phyloP scores from a whole-genome alignment of 2,329 filamentous ascomycete genomes.

The Colletotrichum filicis region DNA sequence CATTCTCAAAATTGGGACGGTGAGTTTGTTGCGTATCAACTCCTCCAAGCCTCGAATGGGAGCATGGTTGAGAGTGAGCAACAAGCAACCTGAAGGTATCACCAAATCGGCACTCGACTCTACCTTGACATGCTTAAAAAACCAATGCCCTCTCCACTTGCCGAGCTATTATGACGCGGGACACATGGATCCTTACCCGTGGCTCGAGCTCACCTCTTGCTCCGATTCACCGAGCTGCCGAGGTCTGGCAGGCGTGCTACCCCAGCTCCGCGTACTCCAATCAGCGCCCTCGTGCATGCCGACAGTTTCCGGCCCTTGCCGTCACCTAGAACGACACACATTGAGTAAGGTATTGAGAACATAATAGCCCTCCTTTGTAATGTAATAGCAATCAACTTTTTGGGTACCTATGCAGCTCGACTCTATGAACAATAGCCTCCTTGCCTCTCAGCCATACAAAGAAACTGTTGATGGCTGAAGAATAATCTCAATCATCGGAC shows the following conservation, averaged over 20 bases:
- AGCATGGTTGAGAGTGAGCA: neutral
- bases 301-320: slow-evolving; percentile 26
- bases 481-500: neutral
- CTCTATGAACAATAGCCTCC: slow-evolving; percentile 16
- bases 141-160: neutral
- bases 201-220: neutral
- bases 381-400: slow-evolving; percentile 28
- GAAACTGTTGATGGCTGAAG: neutral
- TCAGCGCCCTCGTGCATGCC: slow-evolving; percentile 18
- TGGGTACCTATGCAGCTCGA: slow-evolving; percentile 15
- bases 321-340: neutral
- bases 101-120: neutral
- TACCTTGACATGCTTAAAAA: neutral
- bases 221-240: slow-evolving; percentile 32
- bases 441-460: slow-evolving; percentile 2
- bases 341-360: neutral
- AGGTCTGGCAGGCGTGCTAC: slow-evolving; percentile 18
- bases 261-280: slow-evolving; percentile 16
- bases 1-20: neutral
- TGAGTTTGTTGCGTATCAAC: too few relatives aligned
- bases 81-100: neutral
- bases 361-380: neutral
- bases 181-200: neutral
- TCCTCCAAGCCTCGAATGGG: neutral
- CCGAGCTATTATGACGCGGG: slow-evolving; percentile 6